Conservation (phyloP, 2,329 filamentous ascomycete species). For the Phyllosticta capitalensis region DNA sequence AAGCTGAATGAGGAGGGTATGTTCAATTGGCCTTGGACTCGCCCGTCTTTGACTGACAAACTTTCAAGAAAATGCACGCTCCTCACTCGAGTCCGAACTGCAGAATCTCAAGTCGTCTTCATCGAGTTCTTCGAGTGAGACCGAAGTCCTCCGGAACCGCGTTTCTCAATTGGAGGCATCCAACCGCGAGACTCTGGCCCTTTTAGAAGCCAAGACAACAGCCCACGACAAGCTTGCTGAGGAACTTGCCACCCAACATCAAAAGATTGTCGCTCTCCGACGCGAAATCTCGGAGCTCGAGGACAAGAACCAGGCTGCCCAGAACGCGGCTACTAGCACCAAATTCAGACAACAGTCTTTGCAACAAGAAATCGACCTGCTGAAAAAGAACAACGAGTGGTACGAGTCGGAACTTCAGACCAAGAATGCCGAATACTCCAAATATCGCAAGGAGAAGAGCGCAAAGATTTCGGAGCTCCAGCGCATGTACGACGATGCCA, state of each 20-base stretch:
- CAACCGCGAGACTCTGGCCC: constrained; percentile 79
- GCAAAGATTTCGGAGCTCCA: constrained; percentile 81
- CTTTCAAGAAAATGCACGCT: constrained; percentile 60
- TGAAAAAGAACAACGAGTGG: constrained; percentile 88
- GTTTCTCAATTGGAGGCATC: constrained; percentile 82
- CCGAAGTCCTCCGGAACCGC: constrained; percentile 68
- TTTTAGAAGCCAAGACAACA: constrained; percentile 81
- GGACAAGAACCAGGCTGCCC: constrained; percentile 72
- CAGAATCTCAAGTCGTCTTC: constrained; percentile 66
- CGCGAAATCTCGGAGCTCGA: constrained; percentile 75
- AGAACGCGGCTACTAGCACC: constrained; percentile 67
- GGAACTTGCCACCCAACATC: constrained; percentile 79
- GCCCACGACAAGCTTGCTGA: constrained; percentile 78
- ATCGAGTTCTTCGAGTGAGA: constrained; percentile 61
- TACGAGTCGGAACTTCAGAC: constrained; percentile 85
- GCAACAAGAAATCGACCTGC: constrained; percentile 80
- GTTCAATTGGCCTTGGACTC: constrained; percentile 15
- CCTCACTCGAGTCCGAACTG: constrained; percentile 71
- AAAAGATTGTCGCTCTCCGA: constrained; percentile 74
- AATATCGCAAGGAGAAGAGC: constrained; percentile 90
- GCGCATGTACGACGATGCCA: constrained; percentile 77
- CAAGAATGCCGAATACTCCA: constrained; percentile 76
- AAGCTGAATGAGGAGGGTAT: constrained; percentile 77
- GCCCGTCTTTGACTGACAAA: background rate
- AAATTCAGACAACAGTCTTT: constrained; percentile 87